Base-by-base conservation (phyloP, 2,329 filamentous ascomycete genomes). In the Pseudodiploospora longispora region DNA sequence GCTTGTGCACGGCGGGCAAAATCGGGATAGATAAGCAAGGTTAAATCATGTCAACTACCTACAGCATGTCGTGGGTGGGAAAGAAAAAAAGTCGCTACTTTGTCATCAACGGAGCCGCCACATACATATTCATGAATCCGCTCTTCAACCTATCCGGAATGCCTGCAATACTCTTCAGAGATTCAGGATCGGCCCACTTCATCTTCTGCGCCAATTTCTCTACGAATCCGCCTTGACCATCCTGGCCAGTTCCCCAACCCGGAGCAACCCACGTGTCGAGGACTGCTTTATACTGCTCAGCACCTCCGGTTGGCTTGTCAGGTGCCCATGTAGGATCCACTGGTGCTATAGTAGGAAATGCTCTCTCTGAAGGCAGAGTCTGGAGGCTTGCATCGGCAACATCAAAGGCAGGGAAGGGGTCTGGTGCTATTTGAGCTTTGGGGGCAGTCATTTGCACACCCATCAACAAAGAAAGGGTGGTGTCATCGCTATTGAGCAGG, bases 391-490 rank as follows among this genome's bases (percentile, higher is more conserved):
- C 43, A 19, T 45, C 39, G 29, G 38, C 43, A 7, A 41, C 32
- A 3, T 45, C 36, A 36, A 32, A 45, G 2, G 38, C 28, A 2
- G 43, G 43, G 43, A 45, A 41, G 8, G 38, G 43, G 10, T 45
- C 43, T 2, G 33, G 38, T 6, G 43, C 28, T 30, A 41, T 29
- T 12, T 12, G 10, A 6, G 43, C 34, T 10, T 27, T 31, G 7
- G 45, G 45, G 10, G 41, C 41, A 1, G 33, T 43, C 30, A 47
- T 38, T 10, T 34, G 29, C 6, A 47, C 38, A 10, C 45, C 45
- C 33, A 34, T 44, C 45, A 47, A 41, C 6, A 47, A 38, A 4
- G 37, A 10, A 5, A 44, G 9, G 30, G 9, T 12, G 30, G 34
- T 36, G 1, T 27, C 10, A 19, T 44, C 34, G 38, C 28, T 31